Conservation (phyloP, 305 asterid species). For the Rubia occidens region DNA sequence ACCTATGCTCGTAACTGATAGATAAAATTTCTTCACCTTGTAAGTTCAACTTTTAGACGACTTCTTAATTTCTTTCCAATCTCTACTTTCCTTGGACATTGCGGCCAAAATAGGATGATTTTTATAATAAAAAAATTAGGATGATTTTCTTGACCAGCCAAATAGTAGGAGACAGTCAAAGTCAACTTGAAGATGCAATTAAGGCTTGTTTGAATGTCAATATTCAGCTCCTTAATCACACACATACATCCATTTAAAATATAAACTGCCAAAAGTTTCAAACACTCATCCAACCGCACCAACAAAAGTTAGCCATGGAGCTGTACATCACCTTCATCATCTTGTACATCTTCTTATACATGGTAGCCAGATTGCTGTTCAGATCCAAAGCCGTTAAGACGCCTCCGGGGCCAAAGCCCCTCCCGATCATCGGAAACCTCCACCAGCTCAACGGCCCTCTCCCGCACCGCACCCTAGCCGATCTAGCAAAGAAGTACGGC, state of each 20-base stretch:
- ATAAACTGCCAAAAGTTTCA: not conserved
- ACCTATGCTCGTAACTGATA: no score
- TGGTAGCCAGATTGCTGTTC: not conserved
- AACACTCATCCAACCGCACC: not conserved
- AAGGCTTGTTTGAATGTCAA: not conserved
- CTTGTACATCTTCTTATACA: not conserved
- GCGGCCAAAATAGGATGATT: not conserved
- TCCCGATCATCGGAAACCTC: constrained; percentile 9
- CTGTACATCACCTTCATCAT: not conserved
- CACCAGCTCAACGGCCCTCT: constrained; percentile 4
- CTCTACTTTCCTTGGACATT: not conserved
- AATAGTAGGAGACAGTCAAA: not conserved
- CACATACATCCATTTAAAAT: not conserved
- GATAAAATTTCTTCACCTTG: not conserved
- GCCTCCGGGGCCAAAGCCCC: constrained; percentile 6
- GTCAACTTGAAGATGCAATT: not conserved
- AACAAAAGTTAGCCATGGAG: not conserved
- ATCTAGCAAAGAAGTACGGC: constrained; percentile 10
- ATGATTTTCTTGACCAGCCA: not conserved
- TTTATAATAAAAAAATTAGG: not conserved
- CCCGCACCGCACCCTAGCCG: not conserved
- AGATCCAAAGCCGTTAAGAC: not conserved
- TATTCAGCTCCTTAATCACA: not conserved
- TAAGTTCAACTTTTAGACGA: not conserved
- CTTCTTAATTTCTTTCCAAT: not conserved